Percentiles rank a stretch among this genome's conserved stretches.
Evolutionary conservation across 164 flowering plant species (phyloP).

Genomic region (Akebia trifoliata): DNA sequence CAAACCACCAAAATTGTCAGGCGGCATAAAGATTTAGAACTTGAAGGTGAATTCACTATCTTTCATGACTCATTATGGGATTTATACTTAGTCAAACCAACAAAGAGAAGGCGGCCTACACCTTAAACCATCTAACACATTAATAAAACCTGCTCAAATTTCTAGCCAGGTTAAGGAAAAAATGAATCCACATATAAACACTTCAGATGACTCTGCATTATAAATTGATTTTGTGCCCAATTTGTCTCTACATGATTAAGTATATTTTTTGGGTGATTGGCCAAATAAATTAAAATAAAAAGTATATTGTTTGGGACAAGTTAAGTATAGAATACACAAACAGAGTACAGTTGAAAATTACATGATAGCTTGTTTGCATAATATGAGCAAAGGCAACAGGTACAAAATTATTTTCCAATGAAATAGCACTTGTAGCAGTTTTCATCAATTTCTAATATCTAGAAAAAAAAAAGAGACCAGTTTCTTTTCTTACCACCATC

Average conservation of each 20-base stretch:
- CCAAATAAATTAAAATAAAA: no score
- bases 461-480: background rate
- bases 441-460: conserved; percentile 1
- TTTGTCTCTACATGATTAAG: background rate
- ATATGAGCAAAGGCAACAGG: background rate
- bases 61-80: background rate
- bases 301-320: no score
- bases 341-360: background rate
- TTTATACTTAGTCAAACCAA: no score
- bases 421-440: background rate
- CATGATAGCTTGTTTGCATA: background rate
- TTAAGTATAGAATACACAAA: background rate
- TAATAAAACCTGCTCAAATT: background rate
- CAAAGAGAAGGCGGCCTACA: no score
- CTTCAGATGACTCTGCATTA: background rate
- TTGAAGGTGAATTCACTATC: background rate
- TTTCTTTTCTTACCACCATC: conserved; percentile 57
- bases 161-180: background rate
- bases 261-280: background rate
- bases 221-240: background rate
- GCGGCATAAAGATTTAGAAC: background rate
- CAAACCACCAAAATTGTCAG: background rate
- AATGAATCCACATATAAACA: background rate
- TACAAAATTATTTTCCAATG: background rate
- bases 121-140: background rate